Evolutionary conservation across 352 stramenopile genomes (phyloP), one percentile per base, ranked within the genome.

Genomic region (Globisporangium cylindrosporum): DNA sequence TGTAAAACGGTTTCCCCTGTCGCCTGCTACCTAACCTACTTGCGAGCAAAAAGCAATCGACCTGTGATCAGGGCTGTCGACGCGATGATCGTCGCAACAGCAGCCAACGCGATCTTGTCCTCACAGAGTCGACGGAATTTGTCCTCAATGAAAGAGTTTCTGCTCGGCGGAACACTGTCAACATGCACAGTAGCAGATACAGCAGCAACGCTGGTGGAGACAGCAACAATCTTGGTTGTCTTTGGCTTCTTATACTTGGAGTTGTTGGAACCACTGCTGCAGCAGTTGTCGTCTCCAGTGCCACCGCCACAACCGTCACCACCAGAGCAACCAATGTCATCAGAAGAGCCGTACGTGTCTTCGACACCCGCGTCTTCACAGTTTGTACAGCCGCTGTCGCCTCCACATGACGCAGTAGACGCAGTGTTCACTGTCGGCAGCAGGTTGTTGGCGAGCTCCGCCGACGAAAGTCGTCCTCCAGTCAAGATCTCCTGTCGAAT

Each of bases 401-500:
- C 81, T 7, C 72, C 74, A 48, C 73, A 74, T 22, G 77, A 73
- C 2, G 68, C 72, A 38, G 66, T 51, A 14, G 72, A 79, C 10
- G 58, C 46, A 29, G 63, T 32, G 51, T 77, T 77, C 32, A 72
- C 68, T 25, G 70, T 76, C 4, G 68, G 66, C n/a, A 71, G 48
- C 29, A 61, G 4, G 20, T 61, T 59, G 14, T 77, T 84, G 1
- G 64, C 70, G 64, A 70, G 70, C 53, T 82, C 67, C 22, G 54
- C 71, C 1, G 71, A 66, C 15, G 71, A 79, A 25, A 80, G 62
- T 29, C 78, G 69, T 1, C 79, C 78, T 38, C 76, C 62, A 22
- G 62, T 76, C 20, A 77, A 74, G 27, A 92, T 86, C 62, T 82
- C 76, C 59, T 85, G 68, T 15, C 78, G 81, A 61, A 92, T 80